These are phyloP conservation scores for Lactarius trivialis DNA, from an alignment of 768 basidiomycete species.

Conservation along the genomic window DNA sequence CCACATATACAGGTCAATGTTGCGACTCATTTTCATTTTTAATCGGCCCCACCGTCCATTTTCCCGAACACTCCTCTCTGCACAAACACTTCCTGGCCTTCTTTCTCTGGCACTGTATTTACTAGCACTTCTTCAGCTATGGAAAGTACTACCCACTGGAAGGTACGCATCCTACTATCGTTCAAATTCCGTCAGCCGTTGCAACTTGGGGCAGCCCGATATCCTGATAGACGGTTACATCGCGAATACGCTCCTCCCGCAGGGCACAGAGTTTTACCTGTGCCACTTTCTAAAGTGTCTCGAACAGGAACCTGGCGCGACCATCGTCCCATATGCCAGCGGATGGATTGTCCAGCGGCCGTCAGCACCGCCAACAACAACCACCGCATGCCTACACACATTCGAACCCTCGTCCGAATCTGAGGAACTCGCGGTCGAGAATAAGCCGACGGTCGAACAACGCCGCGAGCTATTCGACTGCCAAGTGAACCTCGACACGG, in stretches of 20 bases:
- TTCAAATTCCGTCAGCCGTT: not conserved
- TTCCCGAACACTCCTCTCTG: not conserved
- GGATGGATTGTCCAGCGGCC: not conserved
- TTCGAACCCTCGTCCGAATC: not conserved
- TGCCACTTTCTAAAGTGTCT: not conserved
- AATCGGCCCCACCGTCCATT: not conserved
- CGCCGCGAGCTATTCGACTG: not conserved
- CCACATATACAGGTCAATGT: not conserved
- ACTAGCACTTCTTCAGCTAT: not conserved
- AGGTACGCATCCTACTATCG: not conserved
- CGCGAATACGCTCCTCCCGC: not conserved
- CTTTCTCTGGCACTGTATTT: not conserved
- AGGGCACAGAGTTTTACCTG: not conserved
- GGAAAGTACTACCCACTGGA: not conserved
- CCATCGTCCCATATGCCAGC: not conserved
- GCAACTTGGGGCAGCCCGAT: not conserved
- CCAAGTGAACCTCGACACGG: not conserved
- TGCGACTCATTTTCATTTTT: not conserved
- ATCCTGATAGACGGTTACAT: conserved; percentile 5
- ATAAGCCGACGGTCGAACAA: too few relatives aligned
- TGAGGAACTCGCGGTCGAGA: not conserved
- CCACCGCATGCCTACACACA: not conserved
- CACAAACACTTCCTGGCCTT: not conserved
- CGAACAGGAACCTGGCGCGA: not conserved
- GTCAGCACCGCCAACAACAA: not conserved